Evolutionary conservation across 106 monocot genomes (phyloP), one percentile per base, ranked within the genome.

Genomic region (Amphibolis antarctica): DNA sequence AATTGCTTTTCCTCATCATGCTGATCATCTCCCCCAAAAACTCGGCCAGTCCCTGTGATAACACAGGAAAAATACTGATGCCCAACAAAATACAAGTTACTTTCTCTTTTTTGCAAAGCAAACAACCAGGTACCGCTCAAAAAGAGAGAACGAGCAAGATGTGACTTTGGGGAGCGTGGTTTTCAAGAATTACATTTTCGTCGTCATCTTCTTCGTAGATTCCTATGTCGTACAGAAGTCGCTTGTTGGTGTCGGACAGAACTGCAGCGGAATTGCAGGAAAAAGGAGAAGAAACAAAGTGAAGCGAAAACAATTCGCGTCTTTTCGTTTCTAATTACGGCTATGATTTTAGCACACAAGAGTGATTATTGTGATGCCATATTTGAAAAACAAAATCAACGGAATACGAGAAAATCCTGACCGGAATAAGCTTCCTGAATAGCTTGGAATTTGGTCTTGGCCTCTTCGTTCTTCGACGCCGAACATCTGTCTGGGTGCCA

Each of bases 401-500:
- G 65, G 42, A 64, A 77, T 23, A 59, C 14, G 44, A 54, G 44
- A 55, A 19, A 54, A 19, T 36, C 13, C 56, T 28, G 55, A 93
- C 93, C 88, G 12, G 93, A 78, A 46, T 93, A 93, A 52, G 93
- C 93, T 53, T 81, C 72, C 59, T 88, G 85, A 45, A 93, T 93
- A 45, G 63, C 63, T 52, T 93, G 93, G 69, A 93, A 93, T 65
- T 86, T 85, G 59, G 75, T 72, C 74, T 88, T 93, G 12, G 83
- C 93, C 69, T 81, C 80, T 19, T 80, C 48, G 25, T 63, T 85
- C 1, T 78, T 77, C 12, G 80, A 69, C 11, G 87, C 70, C 3
- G 73, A 70, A 67, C 78, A 81, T 45, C 83, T 80, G 68, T 93
- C 93, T 10, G 93, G 93, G 63, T 93, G 93, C 93, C 93, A 93